Conservation (phyloP, 768 basidiomycete genomes). For the Dictyophora rubrovolvata region DNA sequence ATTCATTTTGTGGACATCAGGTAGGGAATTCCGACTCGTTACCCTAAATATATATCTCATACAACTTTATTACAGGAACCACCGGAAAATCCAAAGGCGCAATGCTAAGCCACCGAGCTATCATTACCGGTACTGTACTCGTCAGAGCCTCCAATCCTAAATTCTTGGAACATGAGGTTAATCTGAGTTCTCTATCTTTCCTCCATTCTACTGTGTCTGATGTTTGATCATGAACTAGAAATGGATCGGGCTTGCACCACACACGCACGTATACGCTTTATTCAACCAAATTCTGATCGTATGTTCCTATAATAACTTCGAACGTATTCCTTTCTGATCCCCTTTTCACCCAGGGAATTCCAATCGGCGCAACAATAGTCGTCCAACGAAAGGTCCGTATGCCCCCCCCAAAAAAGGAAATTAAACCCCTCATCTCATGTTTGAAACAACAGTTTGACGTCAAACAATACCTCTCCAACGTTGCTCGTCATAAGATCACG, state of each 20-base stretch:
- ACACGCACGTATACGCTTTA: background rate
- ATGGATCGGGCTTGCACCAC: conserved; percentile 1
- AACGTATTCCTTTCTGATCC: background rate
- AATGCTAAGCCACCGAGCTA: background rate
- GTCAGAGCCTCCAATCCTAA: background rate
- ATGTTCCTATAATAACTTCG: background rate
- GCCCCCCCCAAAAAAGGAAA: too few relatives aligned
- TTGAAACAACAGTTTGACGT: background rate
- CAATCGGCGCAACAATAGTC: background rate
- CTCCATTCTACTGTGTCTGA: too few relatives aligned
- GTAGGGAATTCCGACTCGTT: background rate
- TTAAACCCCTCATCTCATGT: too few relatives aligned
- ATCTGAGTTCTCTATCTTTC: background rate
- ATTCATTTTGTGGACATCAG: conserved; percentile 3
- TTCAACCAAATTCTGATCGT: background rate
- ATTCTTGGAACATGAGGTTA: background rate
- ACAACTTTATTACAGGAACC: background rate
- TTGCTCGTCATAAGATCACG: background rate
- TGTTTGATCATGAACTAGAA: background rate
- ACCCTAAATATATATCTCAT: background rate
- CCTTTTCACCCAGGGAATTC: background rate
- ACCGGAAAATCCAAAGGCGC: conserved; percentile 3
- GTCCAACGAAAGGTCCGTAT: background rate
- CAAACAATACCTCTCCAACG: background rate
- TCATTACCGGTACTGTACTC: background rate